A percentile compares a stretch with the other conserved stretches of the same genome.
These are phyloP conservation scores for Persicaria maculosa DNA, from an alignment of 148 eudicot genomes.

Conservation along the genomic window DNA sequence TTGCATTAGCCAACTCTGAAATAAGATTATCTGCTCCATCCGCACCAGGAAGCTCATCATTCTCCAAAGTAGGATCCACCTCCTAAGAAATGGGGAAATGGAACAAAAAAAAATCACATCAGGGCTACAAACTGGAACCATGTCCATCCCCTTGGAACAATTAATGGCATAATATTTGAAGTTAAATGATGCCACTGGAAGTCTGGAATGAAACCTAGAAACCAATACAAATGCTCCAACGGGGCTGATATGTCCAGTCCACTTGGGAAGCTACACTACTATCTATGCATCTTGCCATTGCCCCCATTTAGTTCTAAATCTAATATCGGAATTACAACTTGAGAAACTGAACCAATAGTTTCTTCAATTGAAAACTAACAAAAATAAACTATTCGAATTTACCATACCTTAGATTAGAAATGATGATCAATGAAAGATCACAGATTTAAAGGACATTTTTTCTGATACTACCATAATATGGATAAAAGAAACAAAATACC, in stretches of 20 bases:
- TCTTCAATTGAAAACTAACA: background rate
- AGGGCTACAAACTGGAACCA: background rate
- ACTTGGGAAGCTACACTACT: background rate
- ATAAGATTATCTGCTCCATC: slow-evolving; percentile 72
- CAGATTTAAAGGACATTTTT: background rate
- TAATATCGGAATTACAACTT: background rate
- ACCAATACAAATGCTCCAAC: background rate
- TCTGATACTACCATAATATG: background rate
- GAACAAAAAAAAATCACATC: background rate
- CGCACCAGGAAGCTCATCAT: slow-evolving; percentile 47
- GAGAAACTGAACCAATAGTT: background rate
- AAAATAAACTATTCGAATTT: background rate
- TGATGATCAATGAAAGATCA: background rate
- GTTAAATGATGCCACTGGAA: background rate
- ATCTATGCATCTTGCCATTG: background rate
- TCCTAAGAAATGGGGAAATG: slow-evolving; percentile 36
- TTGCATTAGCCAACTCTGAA: slow-evolving; percentile 89
- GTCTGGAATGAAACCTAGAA: background rate
- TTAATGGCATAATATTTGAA: background rate
- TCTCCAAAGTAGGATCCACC: slow-evolving; percentile 87
- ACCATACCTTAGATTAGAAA: background rate
- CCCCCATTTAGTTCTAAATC: background rate
- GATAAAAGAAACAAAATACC: background rate
- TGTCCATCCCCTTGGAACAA: background rate
- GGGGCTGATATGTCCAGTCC: background rate